Base-by-base conservation (phyloP, 495 filamentous ascomycete genomes). In the Ramalina intermedia region DNA sequence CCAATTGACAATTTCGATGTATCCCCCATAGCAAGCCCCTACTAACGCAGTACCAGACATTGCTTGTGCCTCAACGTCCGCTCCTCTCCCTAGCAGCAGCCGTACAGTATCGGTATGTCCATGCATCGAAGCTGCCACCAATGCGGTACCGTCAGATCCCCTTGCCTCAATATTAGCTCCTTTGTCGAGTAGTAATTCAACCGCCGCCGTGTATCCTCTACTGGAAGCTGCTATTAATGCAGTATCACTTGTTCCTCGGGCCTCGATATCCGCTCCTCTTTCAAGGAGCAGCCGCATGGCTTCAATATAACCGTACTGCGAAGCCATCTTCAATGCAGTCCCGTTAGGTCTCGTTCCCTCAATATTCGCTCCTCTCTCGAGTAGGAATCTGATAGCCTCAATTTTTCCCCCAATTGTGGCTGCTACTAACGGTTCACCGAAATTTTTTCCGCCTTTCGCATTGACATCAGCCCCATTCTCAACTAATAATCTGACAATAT, bases 191-290 rank as follows among this genome's bases (percentile, higher is more conserved):
- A 48, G 8, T 4, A 35, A 16, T n/a, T 40, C 24, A 13, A 49
- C 14, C n/a, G 48, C 26, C 13, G 3, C 14, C 4, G 47, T n/a
- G 40, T 63, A 55, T 12, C 62, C 61, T 17, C 43, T 47, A 4
- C 50, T 49, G 47, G 58, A 61, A 20, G 67, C 66, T 6, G 61
- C 60, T 40, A 63, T 62, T 27, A 68, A 56, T 1, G 65, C 63
- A 9, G 63, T 61, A 40, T 60, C 63, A 48, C 63, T 59, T 53
- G 58, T 56, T 13, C 60, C 57, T 11, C 20, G 5, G 8, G 13
- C 36, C 12, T 43, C 38, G n/a, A 49, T 12, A 42, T 49, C 20
- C 18, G 46, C 46, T 13, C 36, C 33, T 16, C 4, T 6, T 1
- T 49, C 46, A 4, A 49, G 36, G 4, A 49, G 20, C 6, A 49